Base-by-base conservation (phyloP, 129 eudicot species). In the Pulicaria dysenterica region DNA sequence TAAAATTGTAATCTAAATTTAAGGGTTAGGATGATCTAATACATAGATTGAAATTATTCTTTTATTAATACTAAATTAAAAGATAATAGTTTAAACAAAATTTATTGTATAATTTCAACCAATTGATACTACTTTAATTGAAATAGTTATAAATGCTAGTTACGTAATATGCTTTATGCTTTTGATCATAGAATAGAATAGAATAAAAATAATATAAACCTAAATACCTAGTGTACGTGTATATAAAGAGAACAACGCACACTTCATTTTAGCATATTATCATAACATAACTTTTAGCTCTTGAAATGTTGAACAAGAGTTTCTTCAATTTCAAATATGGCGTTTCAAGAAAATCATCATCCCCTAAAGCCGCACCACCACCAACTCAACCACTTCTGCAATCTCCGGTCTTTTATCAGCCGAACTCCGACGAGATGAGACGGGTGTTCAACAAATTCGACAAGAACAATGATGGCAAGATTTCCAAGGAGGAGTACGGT, bases 401-500 rank as follows among this genome's bases (percentile, higher is more conserved):
- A 55, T 17, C 64, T 54, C 58, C 73, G 13, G 57, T 31, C 0
- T 46, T 40, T 40, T 79, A 84, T 79, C 83, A 73, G 47, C 81
- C 92, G 4, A 80, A 77, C 65, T 34, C 63, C 66, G 82, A 81
- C 44, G 91, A 85, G 44, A 75, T 88, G 85, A 76, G 73, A 63
- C 71, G 58, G 0, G 87, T 83, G 13, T 88, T 88, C 64, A 73
- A 83, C 55, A 83, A 78, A 49, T 79, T 75, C 11, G 95, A 88
- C 78, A 46, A 58, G 46, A 83, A 85, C 76, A 79, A 71, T 1
- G 91, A 83, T 59, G 91, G 91, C 4, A 85, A 81, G 72, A 80
- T 88, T 12, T 88, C 87, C 16, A 79, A 50, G 57, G 87, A 83
- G 40, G 87, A 85, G 73, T 85, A 85, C 74, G 72, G 47, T 58